phyloP scores from a whole-genome alignment of 805 yeast species.

The Kregervanrija pseudodelftensis region DNA sequence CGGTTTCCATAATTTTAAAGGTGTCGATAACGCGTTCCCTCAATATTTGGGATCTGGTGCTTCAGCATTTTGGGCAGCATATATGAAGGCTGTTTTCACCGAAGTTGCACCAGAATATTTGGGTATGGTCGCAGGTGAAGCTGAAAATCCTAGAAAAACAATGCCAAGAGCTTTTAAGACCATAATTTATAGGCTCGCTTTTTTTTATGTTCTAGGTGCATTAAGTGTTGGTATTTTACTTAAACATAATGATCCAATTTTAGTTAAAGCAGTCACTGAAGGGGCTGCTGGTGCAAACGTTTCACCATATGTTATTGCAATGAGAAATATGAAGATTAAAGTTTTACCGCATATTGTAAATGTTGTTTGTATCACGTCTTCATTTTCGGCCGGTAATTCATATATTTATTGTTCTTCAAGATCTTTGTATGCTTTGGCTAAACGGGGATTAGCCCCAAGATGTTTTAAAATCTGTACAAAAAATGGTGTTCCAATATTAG shows the following conservation, averaged over 20 bases:
- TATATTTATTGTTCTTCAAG: constrained; percentile 37
- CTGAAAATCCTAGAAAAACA: constrained; percentile 35
- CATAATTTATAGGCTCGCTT: constrained; percentile 32
- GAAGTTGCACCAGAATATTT: constrained; percentile 39
- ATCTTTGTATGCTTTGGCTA: constrained; percentile 34
- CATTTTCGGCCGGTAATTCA: constrained; percentile 38
- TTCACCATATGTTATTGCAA: constrained; percentile 38
- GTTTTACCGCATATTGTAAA: constrained; percentile 36
- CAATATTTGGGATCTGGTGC: constrained; percentile 45
- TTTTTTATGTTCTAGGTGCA: constrained; percentile 37
- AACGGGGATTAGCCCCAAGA: constrained; percentile 57
- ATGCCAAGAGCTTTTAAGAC: constrained; percentile 36
- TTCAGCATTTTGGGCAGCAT: constrained; percentile 48
- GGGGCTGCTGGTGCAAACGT: constrained; percentile 34
- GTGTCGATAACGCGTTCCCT: constrained; percentile 39
- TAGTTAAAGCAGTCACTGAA: constrained; percentile 23
- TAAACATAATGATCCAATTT: constrained; percentile 31
- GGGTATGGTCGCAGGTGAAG: constrained; percentile 35
- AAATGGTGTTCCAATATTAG: constrained; percentile 42
- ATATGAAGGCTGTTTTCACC: constrained; percentile 33
- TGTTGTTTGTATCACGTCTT: constrained; percentile 31
- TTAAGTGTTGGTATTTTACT: constrained; percentile 35
- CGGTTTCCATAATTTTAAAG: constrained; percentile 28
- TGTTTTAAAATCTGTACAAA: constrained; percentile 53
- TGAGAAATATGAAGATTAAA: constrained; percentile 32